A percentile compares a stretch with the other conserved stretches of the same genome.
These are phyloP conservation scores for Oryza coarctata DNA, from an alignment of 176 grass and related monocot genomes.

Conservation along the genomic window DNA sequence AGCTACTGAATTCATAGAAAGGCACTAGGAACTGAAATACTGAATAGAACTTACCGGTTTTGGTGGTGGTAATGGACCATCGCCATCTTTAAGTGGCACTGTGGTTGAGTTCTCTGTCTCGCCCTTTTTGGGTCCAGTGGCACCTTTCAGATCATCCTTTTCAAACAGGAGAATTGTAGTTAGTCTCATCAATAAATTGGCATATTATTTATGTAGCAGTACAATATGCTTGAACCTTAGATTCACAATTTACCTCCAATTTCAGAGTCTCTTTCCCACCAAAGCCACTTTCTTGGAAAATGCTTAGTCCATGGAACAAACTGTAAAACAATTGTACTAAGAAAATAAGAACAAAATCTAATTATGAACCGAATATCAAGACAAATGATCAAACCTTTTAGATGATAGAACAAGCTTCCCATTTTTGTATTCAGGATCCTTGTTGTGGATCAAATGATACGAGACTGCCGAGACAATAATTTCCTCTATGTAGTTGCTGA, in stretches of 20 bases:
- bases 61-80: conserved; percentile 33
- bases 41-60: conserved; percentile 38
- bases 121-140: conserved; percentile 30
- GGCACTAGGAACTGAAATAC: neutral
- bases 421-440: conserved; percentile 88
- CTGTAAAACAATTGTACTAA: conserved; percentile 47
- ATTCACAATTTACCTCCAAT: conserved; percentile 61
- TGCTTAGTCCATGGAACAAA: conserved; percentile 81
- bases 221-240: conserved; percentile 42
- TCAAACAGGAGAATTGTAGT: neutral
- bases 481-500: conserved; percentile 93
- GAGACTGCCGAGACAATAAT: conserved; percentile 88
- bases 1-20: neutral
- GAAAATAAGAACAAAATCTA: neutral
- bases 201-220: neutral
- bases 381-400: conserved; percentile 60
- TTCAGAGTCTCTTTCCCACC: conserved; percentile 85
- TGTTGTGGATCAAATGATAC: conserved; percentile 79
- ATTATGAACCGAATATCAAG: neutral
- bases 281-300: conserved; percentile 75
- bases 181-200: neutral
- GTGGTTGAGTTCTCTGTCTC: conserved; percentile 37
- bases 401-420: conserved; percentile 91
- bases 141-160: conserved; percentile 38
- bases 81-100: conserved; percentile 30